Evolutionary conservation across 805 yeast genomes (phyloP).

Genomic region (Metschnikowia shivogae): DNA sequence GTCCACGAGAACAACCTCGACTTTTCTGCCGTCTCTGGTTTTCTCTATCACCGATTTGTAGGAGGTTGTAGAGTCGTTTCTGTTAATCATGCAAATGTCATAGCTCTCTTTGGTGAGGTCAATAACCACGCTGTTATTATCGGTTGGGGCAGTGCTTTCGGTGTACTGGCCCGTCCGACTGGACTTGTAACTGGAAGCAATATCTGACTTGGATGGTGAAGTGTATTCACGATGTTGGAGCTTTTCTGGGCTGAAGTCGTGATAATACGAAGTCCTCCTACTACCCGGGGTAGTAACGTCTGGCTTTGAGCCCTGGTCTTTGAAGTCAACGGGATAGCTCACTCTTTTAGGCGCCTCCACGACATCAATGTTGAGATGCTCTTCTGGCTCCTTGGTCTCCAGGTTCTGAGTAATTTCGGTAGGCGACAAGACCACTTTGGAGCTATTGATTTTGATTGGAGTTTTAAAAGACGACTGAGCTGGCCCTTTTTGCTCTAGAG

Average conservation of each 20-base stretch:
- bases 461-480: neutral
- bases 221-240: neutral
- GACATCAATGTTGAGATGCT: conserved; percentile 21
- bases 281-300: neutral
- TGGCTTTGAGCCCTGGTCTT: conserved; percentile 7
- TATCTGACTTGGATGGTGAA: conserved; percentile 9
- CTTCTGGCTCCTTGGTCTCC: neutral
- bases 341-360: conserved; percentile 38
- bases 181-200: conserved; percentile 28
- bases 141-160: conserved; percentile 27
- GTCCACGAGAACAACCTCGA: conserved; percentile 43
- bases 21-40: conserved; percentile 33
- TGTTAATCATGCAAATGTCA: conserved; percentile 33
- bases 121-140: conserved; percentile 36
- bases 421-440: conserved; percentile 1
- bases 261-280: neutral
- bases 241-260: neutral
- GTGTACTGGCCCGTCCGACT: conserved; percentile 27
- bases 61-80: conserved; percentile 33
- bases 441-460: conserved; percentile 4
- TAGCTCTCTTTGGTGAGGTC: conserved; percentile 41
- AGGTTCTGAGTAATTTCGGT: neutral
- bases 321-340: conserved; percentile 39
- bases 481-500: neutral
- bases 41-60: conserved; percentile 39